Evolutionary conservation across 2,329 filamentous ascomycete genomes (phyloP), one percentile per base, ranked within the genome.

Genomic region (Aspergillus quadricinctus): DNA sequence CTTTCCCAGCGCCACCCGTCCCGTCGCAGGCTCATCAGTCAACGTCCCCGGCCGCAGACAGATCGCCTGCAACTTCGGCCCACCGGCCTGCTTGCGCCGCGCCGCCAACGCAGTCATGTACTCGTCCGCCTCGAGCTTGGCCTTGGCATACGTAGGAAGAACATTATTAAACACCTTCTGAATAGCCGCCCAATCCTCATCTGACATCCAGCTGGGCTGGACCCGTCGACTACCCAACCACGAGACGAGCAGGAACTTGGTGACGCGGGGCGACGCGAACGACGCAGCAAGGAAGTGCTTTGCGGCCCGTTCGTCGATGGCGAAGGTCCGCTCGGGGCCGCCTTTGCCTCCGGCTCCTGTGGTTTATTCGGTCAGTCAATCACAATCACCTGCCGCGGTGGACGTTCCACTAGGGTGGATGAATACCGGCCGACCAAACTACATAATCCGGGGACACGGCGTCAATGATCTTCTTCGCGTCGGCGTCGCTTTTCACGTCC

Each of bases 401-500:
- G 31, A 37, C 31, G 7, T 37, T 5, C 11, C 14, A 37, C 17
- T 17, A 56, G 46, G 37, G 28, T 50, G 50, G 53, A 41, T 35
- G 51, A 43, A 52, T 71, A 77, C 77, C 77, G 45, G 78, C 78
- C 29, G 74, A 72, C 75, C 75, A 80, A 51, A 80, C 73, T 6
- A 80, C 73, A 61, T 76, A 78, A 57, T 79, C 72, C 1, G 78
- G 77, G 19, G 67, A 67, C 9, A 73, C 71, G 21, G 66, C 61
- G 35, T 77, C 70, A 41, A 93, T 71, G 56, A 92, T 81, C 40
- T 74, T 76, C 62, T 82, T 77, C 1, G 88, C 89, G 60, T 88
- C 82, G 0, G 75, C 76, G 50, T 85, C 80, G 53, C 77, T 83
- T 70, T 83, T 85, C 43, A 92, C 80, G 19, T 90, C 88, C 53